phyloP scores from a whole-genome alignment of 116 monocot genomes.

The Zostera marina region DNA sequence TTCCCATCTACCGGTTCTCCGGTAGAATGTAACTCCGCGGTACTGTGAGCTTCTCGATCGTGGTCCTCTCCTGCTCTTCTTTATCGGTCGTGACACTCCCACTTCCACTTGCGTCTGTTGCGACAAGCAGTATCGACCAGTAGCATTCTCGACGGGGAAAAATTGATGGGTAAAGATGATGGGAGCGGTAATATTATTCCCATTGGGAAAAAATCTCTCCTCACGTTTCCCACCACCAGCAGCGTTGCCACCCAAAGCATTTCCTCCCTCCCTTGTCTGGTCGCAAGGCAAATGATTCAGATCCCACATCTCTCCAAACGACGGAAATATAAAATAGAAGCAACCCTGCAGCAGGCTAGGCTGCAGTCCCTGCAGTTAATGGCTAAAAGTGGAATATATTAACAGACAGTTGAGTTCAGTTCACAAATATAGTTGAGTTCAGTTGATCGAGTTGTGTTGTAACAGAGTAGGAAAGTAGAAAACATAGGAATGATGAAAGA shows the following conservation, averaged over 20 bases:
- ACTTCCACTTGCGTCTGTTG: conserved; percentile 23
- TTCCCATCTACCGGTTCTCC: conserved; percentile 92
- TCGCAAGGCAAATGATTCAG: conserved; percentile 13
- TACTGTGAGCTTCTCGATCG: conserved; percentile 88
- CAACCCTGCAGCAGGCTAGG: too few relatives aligned
- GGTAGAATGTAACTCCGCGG: conserved; percentile 82
- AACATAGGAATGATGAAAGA: too few relatives aligned
- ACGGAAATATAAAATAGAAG: too few relatives aligned
- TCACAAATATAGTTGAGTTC: too few relatives aligned
- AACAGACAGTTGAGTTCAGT: too few relatives aligned
- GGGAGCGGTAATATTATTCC: neutral
- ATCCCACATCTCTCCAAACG: conserved; percentile 16
- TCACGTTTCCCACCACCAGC: neutral
- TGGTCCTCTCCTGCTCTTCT: conserved; percentile 84
- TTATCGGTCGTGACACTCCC: conserved; percentile 25
- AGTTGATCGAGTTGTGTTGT: too few relatives aligned
- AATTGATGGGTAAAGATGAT: conserved; percentile 42
- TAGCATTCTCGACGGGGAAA: conserved; percentile 21
- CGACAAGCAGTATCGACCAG: neutral
- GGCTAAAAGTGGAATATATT: too few relatives aligned
- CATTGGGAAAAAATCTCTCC: neutral
- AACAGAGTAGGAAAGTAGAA: too few relatives aligned
- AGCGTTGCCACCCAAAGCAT: neutral
- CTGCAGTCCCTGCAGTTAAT: too few relatives aligned
- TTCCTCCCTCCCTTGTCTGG: conserved; percentile 4